Evolutionary conservation across 1,284 basidiomycete species (phyloP), one percentile per base, ranked within the genome.

Genomic region (Ganoderma resinaceum): DNA sequence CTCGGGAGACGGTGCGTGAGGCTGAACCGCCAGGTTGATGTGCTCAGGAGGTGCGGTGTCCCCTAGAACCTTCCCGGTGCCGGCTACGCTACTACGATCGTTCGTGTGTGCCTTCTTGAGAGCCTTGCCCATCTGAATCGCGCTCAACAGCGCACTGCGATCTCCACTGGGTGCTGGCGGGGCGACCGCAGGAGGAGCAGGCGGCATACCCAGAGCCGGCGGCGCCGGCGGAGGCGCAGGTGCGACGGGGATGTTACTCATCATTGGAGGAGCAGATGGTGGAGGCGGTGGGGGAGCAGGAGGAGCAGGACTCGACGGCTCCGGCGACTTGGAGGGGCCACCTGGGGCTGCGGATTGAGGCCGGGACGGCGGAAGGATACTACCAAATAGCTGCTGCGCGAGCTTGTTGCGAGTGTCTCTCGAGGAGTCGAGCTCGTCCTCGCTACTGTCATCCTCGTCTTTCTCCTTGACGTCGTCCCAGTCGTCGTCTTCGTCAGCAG

Each of bases 381-480:
- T 86, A 8, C 93, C 91, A 77, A 97, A 96, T 53, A 97, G 77
- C 66, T 91, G 87, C 67, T 89, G 86, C 8, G 96, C 96, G 53
- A 97, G 89, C 67, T 89, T 89, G 70, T 87, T 87, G 8, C 94
- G 86, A 23, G 85, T 87, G 66, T 84, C 84, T 38, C 95, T 86
- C 16, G 89, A 90, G 9, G 82, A 82, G 57, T 85, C 84, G 63
- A 91, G 82, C 72, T 96, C 95, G 77, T 96, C 95, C 68, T 96
- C 95, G 71, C 90, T 92, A 74, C 89, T 91, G 72, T 91, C 90
- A 31, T 89, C 87, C 4, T 88, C 86, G 6, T 91, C 88, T 67
- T 91, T 90, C 80, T 97, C 95, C 72, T 89, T 84, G 55, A 93
- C 84, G 20, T 92, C 91, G 67, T 93, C 95, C 96, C 96, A 97